phyloP scores from a whole-genome alignment of 1,284 basidiomycete species.

The Hemileccinum hortonii region DNA sequence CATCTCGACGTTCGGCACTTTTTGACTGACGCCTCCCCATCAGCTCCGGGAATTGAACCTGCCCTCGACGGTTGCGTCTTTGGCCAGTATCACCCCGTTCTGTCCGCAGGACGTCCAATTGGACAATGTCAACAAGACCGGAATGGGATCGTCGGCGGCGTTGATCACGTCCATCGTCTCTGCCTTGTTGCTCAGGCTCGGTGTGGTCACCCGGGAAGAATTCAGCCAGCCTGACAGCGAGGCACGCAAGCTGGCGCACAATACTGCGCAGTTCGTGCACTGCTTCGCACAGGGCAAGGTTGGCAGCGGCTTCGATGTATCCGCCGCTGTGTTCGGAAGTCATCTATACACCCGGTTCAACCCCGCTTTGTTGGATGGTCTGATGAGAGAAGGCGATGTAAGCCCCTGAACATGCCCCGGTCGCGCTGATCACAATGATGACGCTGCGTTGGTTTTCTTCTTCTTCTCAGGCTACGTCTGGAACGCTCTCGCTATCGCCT shows the following conservation, averaged over 20 bases:
- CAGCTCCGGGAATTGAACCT: slow-evolving; percentile 65
- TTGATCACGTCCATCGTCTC: slow-evolving; percentile 94
- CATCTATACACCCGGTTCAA: slow-evolving; percentile 92
- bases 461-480: slow-evolving; percentile 15
- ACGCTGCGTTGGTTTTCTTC: not conserved
- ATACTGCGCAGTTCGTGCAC: slow-evolving; percentile 93
- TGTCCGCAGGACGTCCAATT: slow-evolving; percentile 68
- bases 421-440: not conserved
- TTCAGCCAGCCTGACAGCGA: slow-evolving; percentile 44
- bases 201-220: slow-evolving; percentile 54
- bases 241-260: slow-evolving; percentile 75
- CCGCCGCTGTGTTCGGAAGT: slow-evolving; percentile 91
- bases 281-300: slow-evolving; percentile 98
- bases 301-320: slow-evolving; percentile 96
- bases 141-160: slow-evolving; percentile 94
- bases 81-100: slow-evolving; percentile 73
- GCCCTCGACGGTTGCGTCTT: slow-evolving; percentile 59
- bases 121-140: slow-evolving; percentile 92
- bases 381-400: slow-evolving; percentile 65
- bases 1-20: slow-evolving; percentile 1
- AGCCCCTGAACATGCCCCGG: slow-evolving; percentile 14
- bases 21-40: slow-evolving; percentile 7
- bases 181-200: slow-evolving; percentile 79
- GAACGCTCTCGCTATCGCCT: slow-evolving; percentile 26
- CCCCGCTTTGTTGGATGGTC: slow-evolving; percentile 61